Conservation (phyloP, 139 green algal species). For the Nannochloris sp. region DNA sequence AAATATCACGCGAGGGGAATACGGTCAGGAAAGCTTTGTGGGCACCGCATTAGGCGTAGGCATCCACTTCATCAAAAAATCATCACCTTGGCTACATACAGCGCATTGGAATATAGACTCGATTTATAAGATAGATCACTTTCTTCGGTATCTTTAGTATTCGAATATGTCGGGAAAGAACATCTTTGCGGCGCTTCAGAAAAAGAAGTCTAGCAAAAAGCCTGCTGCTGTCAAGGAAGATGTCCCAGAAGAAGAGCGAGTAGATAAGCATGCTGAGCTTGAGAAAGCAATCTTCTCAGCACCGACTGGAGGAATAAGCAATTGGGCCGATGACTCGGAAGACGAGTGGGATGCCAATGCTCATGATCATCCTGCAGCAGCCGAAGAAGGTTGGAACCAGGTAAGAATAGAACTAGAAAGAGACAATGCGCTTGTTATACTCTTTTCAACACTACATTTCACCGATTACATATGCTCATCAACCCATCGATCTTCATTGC, state of each 20-base stretch:
- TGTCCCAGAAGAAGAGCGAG: constrained; percentile 4
- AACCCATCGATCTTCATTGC: too few relatives aligned
- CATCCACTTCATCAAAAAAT: too few relatives aligned
- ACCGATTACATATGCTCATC: neutral
- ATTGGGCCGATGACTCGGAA: constrained; percentile 33
- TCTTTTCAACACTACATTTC: neutral
- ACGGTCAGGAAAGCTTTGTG: too few relatives aligned
- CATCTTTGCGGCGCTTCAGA: constrained; percentile 26
- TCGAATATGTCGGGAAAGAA: constrained; percentile 2
- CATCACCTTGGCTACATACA: too few relatives aligned
- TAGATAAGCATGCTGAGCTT: constrained; percentile 28
- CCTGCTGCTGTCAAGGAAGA: constrained; percentile 7
- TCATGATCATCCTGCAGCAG: neutral
- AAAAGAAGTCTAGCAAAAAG: constrained; percentile 29
- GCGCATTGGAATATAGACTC: too few relatives aligned
- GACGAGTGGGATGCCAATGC: constrained; percentile 15
- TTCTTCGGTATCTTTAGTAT: neutral
- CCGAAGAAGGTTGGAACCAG: constrained; percentile 22
- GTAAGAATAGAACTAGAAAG: neutral
- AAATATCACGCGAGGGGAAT: too few relatives aligned
- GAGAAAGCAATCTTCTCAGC: constrained; percentile 28
- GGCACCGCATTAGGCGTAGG: too few relatives aligned
- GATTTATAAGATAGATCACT: neutral
- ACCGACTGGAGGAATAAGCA: constrained; percentile 2
- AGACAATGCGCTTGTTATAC: neutral